These are phyloP conservation scores for Trametes elegans DNA, from an alignment of 768 basidiomycete genomes.

Conservation along the genomic window DNA sequence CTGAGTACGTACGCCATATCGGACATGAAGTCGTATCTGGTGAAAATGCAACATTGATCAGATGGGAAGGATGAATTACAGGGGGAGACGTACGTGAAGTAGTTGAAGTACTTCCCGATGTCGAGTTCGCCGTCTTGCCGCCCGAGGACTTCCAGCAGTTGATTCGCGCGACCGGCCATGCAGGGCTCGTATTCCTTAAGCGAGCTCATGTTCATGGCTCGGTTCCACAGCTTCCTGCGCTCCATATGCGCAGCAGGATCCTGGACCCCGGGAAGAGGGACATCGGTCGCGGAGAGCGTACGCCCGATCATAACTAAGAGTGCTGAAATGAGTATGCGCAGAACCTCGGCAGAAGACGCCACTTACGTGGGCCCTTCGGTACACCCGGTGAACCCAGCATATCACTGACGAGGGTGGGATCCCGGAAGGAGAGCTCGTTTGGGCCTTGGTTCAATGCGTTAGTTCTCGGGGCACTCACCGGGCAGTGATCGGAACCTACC, in stretches of 20 bases:
- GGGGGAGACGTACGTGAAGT: conserved; percentile 35
- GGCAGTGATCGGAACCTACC: conserved; percentile 24
- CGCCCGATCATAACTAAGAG: neutral
- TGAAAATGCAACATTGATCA: neutral
- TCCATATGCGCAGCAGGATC: conserved; percentile 38
- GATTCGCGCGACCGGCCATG: conserved; percentile 35
- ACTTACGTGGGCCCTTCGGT: conserved; percentile 41
- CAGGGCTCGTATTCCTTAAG: conserved; percentile 46
- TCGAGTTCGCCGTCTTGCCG: conserved; percentile 24
- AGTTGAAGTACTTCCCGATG: conserved; percentile 37
- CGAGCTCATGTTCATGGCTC: conserved; percentile 44
- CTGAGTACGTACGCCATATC: conserved; percentile 35
- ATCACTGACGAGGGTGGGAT: neutral
- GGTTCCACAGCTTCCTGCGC: conserved; percentile 47
- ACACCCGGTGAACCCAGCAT: conserved; percentile 30
- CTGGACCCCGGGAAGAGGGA: conserved; percentile 3
- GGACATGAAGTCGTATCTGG: conserved; percentile 43
- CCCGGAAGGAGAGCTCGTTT: conserved; percentile 18
- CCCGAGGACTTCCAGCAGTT: conserved; percentile 40
- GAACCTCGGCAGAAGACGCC: conserved; percentile 1
- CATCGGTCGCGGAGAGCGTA: neutral
- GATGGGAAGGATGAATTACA: neutral
- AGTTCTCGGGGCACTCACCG: neutral
- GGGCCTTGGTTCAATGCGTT: conserved; percentile 1
- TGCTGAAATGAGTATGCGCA: neutral